Percentiles rank a stretch among this genome's conserved stretches.
Evolutionary conservation across 768 basidiomycete species (phyloP).

Genomic region (Suillus lakei): DNA sequence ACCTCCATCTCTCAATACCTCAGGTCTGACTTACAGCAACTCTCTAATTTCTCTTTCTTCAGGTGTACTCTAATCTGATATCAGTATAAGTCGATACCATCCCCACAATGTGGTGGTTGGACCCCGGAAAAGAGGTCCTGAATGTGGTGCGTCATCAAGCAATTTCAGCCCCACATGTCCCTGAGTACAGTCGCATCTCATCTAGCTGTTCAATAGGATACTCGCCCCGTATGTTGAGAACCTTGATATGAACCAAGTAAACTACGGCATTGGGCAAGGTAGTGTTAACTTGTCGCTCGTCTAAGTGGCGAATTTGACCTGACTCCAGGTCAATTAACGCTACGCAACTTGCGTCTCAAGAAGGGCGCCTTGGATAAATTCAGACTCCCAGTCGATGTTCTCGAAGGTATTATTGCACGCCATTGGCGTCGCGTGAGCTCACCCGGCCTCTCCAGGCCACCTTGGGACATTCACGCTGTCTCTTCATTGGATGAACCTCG

Average conservation of each 20-base stretch:
- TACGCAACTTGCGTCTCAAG: slow-evolving; percentile 86
- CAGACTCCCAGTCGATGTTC: slow-evolving; percentile 91
- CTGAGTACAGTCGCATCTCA: background rate
- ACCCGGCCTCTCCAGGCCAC: slow-evolving; percentile 55
- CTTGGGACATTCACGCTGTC: slow-evolving; percentile 86
- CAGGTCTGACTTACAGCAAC: background rate
- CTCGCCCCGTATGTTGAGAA: slow-evolving; percentile 97
- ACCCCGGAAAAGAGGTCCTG: slow-evolving; percentile 84
- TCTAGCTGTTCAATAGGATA: slow-evolving; percentile 84
- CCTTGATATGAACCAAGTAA: slow-evolving; percentile 92
- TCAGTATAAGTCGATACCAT: slow-evolving; percentile 6
- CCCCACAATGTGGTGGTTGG: slow-evolving; percentile 80
- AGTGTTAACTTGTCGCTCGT: slow-evolving; percentile 16
- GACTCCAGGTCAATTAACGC: slow-evolving; percentile 68
- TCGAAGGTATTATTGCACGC: slow-evolving; percentile 65
- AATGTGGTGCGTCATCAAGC: slow-evolving; percentile 62
- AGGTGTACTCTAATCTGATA: background rate
- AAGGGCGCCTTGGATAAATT: slow-evolving; percentile 95
- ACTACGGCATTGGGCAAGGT: slow-evolving; percentile 92
- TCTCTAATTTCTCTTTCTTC: background rate
- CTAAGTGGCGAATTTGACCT: slow-evolving; percentile 13
- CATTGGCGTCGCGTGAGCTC: background rate
- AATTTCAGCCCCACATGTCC: background rate
- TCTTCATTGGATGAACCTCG: slow-evolving; percentile 88
- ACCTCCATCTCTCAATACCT: background rate